Evolutionary conservation across 495 filamentous ascomycete genomes (phyloP), one percentile per base, ranked within the genome.

Genomic region (Lasiosphaeriaceae sp.): DNA sequence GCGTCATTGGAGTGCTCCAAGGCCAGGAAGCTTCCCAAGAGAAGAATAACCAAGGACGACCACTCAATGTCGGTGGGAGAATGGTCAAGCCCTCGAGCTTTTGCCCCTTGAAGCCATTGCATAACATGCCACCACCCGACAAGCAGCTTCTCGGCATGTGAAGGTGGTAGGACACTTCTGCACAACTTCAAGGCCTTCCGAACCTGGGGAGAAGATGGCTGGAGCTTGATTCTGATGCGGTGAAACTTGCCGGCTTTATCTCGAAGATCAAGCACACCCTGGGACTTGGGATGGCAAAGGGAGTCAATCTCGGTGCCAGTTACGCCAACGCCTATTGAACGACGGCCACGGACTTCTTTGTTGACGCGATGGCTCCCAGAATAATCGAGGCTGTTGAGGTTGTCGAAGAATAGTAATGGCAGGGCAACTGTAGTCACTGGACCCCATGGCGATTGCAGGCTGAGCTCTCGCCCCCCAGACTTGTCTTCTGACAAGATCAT

Each of bases 401-500:
- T 69, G 19, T 72, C 69, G 17, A 67, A 53, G 22, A 66, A 66
- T 6, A 79, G 60, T 49, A 80, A 73, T 0, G 80, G 78, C 6
- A 81, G 60, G 0, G 63, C 69, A 8, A 92, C 64, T 22, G 80
- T 83, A 20, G 82, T 81, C 2, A 82, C 69, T 45, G 77, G 74
- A 34, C 85, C 82, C 89, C 90, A 93, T 6, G 88, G 88, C 6
- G 87, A 88, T 68, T 90, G 88, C 37, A 92, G 64, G 43, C 82
- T 86, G 24, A 96, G 70, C 58, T 85, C 80, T 11, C 82, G 81
- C 22, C 79, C 77, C 8, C 85, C 84, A 56, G 80, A 70, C n/a
- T 77, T 78, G 23, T 80, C 80, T 54, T 83, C 79, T n/a, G 81
- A 85, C 19, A 96, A 75, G 22, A 88, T 82, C 14, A 93, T 70